Base-by-base conservation (phyloP, 495 filamentous ascomycete genomes). In the Filosporella fistucella region DNA sequence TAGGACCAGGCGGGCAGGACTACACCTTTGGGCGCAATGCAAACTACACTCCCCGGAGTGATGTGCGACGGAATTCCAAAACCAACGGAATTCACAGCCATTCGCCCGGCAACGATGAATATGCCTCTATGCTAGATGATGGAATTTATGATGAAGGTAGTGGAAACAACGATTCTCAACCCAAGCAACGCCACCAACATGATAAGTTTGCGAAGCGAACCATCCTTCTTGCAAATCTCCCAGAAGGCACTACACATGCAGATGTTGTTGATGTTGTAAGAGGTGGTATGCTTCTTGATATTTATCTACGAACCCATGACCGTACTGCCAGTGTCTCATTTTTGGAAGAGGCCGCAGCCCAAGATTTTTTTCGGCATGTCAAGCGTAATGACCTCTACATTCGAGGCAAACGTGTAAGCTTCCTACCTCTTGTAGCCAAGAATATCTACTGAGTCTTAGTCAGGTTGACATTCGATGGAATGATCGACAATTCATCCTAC, bases 381-480 rank as follows among this genome's bases (percentile, higher is more conserved):
- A 84, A 80, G 58, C 74, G 70, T 25, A 69, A 84, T 54, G 86
- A 84, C 38, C 57, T 93, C 53, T 86, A 85, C 55, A 66, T 93
- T 45, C 77, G 78, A 39, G 76, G 77, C 35, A 84, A 84, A 54
- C 71, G 80, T 49, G 88, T 94, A 64, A 0, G 52, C 34, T 17
- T n/a, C n/a, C n/a, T n/a, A n/a, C n/a, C n/a, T n/a, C n/a, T n/a
- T n/a, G n/a, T n/a, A n/a, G n/a, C n/a, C n/a, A n/a, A n/a, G n/a
- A n/a, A n/a, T n/a, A n/a, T n/a, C n/a, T n/a, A n/a, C n/a, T n/a
- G n/a, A n/a, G n/a, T n/a, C n/a, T n/a, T n/a, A n/a, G n/a, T 25
- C 44, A 90, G 86, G 63, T 88, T 45, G 80, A 86, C 21, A 69
- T 85, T 42, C 68, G 69, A 23, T 91, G 86, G 86, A 79, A 74